Base-by-base conservation (phyloP, 208 protist species). In the Trypanosomatidae sp. region DNA sequence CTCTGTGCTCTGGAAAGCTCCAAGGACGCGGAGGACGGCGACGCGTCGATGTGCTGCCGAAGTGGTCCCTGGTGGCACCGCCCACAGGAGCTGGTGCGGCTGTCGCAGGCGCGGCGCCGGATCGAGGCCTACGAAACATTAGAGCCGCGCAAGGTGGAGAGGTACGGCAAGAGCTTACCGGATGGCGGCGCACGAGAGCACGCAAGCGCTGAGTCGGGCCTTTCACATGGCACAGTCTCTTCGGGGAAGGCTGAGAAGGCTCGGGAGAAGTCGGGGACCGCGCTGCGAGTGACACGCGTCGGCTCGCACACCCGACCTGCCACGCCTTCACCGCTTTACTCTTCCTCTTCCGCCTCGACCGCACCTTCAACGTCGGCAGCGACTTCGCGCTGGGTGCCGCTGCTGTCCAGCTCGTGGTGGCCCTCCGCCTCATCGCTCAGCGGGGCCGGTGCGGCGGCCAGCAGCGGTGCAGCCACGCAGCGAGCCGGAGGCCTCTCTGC, bases 81-180 rank as follows among this genome's bases (percentile, higher is more conserved):
- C 6, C 75, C 75, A 15, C 75, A 80, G 55, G 75, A 80, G 43
- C 56, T 80, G 47, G 75, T 80, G 64, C 75, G 75, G 15, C 75
- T 80, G 5, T 80, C 75, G 55, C 69, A 60, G 47, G 75, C 75
- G 12, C 28, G 67, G 30, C 69, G 62, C 9, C 39, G 55, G 10
- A 66, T 80, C 17, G 69, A 65, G 22, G 36, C n/a, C 0, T 75
- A 72, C 56, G 75, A 80, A 67, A 19, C 8, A 13, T 13, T 44
- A 46, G 44, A 74, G 69, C 55, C 4, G 30, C 25, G 17, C n/a
- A n/a, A n/a, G n/a, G n/a, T n/a, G n/a, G n/a, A n/a, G 41, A 22
- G 39, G 22, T 47, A 19, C 36, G 39, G 60, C 2, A 47, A 36
- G n/a, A 9, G 60, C 4, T 25, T n/a, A 10, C 39, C 39, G 9